A percentile compares a stretch with the other conserved stretches of the same genome.
Evolutionary conservation across 2,329 filamentous ascomycete genomes (phyloP).

Genomic region (Diaporthe vaccinii): DNA sequence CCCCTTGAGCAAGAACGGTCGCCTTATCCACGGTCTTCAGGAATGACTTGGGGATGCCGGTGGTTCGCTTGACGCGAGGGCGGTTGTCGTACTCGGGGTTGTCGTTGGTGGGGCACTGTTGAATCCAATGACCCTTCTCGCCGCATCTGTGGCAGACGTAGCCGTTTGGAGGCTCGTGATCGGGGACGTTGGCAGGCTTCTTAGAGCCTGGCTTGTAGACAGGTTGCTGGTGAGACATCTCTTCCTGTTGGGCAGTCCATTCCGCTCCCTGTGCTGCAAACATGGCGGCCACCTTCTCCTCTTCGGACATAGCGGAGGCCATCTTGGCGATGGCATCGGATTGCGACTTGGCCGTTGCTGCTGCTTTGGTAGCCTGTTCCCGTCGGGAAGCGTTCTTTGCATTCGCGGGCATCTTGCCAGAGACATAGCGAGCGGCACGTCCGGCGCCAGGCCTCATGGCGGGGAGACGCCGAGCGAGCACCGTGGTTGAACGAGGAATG

Average conservation of each 20-base stretch:
- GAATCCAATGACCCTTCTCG: constrained; percentile 99
- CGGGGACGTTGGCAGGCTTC: constrained; percentile 81
- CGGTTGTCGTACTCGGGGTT: constrained; percentile 96
- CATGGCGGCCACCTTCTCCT: constrained; percentile 94
- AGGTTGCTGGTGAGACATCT: constrained; percentile 84
- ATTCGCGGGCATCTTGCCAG: constrained; percentile 92
- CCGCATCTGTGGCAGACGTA: constrained; percentile 98
- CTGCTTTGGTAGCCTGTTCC: constrained; percentile 71
- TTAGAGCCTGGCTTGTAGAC: constrained; percentile 74
- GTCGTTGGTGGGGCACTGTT: constrained; percentile 97
- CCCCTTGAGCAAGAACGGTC: constrained; percentile 78
- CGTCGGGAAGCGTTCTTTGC: constrained; percentile 84
- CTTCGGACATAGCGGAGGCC: constrained; percentile 87
- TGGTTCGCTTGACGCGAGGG: constrained; percentile 94
- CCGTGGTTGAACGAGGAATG: constrained; percentile 93
- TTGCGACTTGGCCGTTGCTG: constrained; percentile 63
- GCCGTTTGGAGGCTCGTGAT: constrained; percentile 91
- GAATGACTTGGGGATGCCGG: constrained; percentile 95
- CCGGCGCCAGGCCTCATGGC: constrained; percentile 89
- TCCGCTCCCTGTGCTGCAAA: constrained; percentile 90
- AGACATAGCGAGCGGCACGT: constrained; percentile 93
- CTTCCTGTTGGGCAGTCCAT: constrained; percentile 93
- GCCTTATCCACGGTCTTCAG: constrained; percentile 96
- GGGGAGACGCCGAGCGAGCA: constrained; percentile 89
- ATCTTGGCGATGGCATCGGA: constrained; percentile 73